Evolutionary conservation across 176 grass and related monocot species (phyloP).

Genomic region (Oryza officinalis): DNA sequence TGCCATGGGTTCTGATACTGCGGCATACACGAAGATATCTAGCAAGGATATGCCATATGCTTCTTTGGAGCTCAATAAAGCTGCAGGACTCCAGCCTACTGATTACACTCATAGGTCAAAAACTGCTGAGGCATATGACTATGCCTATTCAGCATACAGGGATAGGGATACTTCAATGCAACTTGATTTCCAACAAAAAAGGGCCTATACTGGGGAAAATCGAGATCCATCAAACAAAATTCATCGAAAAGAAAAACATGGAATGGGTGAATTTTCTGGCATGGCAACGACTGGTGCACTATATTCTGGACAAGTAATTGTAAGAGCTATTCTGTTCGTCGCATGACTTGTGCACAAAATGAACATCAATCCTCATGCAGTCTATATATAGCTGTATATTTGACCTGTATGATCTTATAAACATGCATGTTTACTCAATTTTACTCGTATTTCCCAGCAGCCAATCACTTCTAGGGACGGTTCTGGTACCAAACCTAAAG

Average conservation of each 20-base stretch:
- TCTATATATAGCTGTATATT: background rate
- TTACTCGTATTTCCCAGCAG: slow-evolving; percentile 52
- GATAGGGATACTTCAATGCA: slow-evolving; percentile 62
- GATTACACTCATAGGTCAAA: slow-evolving; percentile 52
- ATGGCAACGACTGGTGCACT: slow-evolving; percentile 46
- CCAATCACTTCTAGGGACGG: slow-evolving; percentile 60
- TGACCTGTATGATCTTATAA: background rate
- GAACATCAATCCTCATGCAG: background rate
- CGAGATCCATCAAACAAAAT: slow-evolving; percentile 51
- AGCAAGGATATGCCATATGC: slow-evolving; percentile 58
- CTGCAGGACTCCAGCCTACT: slow-evolving; percentile 19
- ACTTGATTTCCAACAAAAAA: slow-evolving; percentile 73
- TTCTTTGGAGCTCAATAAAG: slow-evolving; percentile 66
- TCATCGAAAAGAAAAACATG: slow-evolving; percentile 58
- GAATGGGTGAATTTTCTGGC: slow-evolving; percentile 51
- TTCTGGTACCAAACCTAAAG: slow-evolving; percentile 84
- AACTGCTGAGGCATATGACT: slow-evolving; percentile 54
- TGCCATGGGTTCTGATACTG: slow-evolving; percentile 40
- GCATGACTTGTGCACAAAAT: background rate
- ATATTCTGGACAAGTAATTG: slow-evolving; percentile 64
- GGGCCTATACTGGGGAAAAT: slow-evolving; percentile 50
- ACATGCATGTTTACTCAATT: slow-evolving; percentile 2
- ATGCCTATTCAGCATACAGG: slow-evolving; percentile 51
- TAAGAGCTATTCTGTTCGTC: slow-evolving; percentile 29
- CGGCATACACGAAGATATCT: slow-evolving; percentile 43